These are phyloP conservation scores for Balakata baccata DNA, from an alignment of 345 rosid species.

Conservation along the genomic window DNA sequence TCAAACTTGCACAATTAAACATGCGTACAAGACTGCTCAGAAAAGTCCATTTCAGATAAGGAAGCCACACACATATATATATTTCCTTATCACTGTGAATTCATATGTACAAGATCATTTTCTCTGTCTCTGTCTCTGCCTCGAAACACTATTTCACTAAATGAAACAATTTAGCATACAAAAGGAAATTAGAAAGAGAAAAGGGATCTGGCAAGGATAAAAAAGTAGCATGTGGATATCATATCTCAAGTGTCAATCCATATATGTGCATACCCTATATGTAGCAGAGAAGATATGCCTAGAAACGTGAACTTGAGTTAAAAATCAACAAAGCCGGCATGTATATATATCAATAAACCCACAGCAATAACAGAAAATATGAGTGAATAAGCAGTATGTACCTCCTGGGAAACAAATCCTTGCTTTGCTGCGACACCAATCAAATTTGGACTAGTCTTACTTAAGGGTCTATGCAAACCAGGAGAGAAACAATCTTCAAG, in stretches of 20 bases:
- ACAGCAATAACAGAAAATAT: neutral
- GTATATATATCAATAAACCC: neutral
- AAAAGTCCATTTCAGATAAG: neutral
- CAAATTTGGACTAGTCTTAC: constrained; percentile 29
- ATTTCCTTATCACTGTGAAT: neutral
- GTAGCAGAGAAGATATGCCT: neutral
- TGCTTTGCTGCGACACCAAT: constrained; percentile 28
- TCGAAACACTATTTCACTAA: neutral
- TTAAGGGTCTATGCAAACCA: constrained; percentile 29
- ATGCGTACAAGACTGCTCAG: neutral
- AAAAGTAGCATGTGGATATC: neutral
- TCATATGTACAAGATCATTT: neutral
- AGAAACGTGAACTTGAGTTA: neutral
- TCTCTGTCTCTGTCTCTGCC: neutral
- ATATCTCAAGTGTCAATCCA: neutral
- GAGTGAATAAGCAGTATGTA: constrained; percentile 20
- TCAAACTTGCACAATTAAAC: neutral
- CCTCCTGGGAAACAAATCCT: constrained; percentile 45
- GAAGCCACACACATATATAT: neutral
- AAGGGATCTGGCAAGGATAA: neutral
- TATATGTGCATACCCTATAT: neutral
- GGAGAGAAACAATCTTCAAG: constrained; percentile 41
- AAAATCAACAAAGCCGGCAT: neutral
- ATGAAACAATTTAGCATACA: constrained; percentile 1
- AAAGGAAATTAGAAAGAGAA: neutral